Base-by-base conservation (phyloP, 2,329 filamentous ascomycete species). In the Penicillium verrucosum region DNA sequence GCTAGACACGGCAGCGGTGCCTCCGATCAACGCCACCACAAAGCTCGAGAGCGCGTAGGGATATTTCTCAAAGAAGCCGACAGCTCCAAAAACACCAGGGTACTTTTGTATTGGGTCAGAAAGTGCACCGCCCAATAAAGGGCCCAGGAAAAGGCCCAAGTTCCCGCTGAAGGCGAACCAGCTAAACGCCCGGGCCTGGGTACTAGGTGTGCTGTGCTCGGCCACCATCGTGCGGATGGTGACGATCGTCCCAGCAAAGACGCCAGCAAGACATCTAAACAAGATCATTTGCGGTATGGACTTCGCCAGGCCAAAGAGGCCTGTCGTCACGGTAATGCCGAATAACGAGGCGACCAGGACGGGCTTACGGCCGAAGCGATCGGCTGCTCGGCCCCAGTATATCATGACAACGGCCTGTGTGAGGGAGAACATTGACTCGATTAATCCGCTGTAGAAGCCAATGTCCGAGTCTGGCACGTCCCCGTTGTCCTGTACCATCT, bases 401-500 rank as follows among this genome's bases (percentile, higher is more conserved):
- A 93, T 82, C 85, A 93, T 90, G 56, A 92, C 82, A n/a, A 83
- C 54, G 81, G 90, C 90, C 72, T 92, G 89, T 0, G 87, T 88
- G 6, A 88, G 75, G 3, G 86, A 89, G 74, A 92, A 93, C 30
- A 91, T 74, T 0, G 80, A 82, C 66, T 84, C 81, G 68, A 93
- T 91, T 12, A 92, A 76, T 2, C 90, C 90, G 56, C 81, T 85
- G 77, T 91, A 93, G 75, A 92, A 93, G 2, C 90, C 90, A 4
- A 91, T 85, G 70, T 91, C 86, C n/a, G 81, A 75, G 43, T 83
- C 77, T 1, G 79, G 71, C 2, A 93, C 73, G 11, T 78, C 67
- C 10, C 88, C 89, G 57, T 86, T 87, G 55, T 82, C 78, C 71
- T 83, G 78, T 37, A 90, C 85, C 89, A 93, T 93, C 68, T 87